These are phyloP conservation scores for Smallanthus sonchifolius DNA, from an alignment of 129 eudicot species.

Conservation along the genomic window DNA sequence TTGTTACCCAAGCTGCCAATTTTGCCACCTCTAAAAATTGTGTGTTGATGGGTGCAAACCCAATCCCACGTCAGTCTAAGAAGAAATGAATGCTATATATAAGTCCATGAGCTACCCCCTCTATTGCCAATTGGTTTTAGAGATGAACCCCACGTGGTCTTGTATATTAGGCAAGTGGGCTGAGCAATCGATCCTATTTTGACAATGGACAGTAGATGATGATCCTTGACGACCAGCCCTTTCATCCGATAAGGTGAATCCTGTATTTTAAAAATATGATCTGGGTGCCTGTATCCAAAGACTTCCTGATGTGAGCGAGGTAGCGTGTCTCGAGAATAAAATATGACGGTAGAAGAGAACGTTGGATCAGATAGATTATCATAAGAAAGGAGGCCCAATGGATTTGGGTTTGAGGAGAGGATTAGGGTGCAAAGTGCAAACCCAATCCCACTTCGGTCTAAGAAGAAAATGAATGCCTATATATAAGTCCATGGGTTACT, in stretches of 20 bases:
- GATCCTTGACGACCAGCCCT: neutral
- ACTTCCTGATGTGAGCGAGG: neutral
- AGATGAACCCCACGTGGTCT: neutral
- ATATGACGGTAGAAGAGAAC: neutral
- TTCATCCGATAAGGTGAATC: neutral
- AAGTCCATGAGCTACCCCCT: neutral
- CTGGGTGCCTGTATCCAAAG: neutral
- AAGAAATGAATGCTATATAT: neutral
- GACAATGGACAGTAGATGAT: neutral
- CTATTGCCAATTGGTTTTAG: neutral
- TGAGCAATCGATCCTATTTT: neutral
- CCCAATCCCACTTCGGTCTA: neutral
- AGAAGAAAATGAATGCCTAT: neutral
- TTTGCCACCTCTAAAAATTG: neutral
- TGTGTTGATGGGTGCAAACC: neutral
- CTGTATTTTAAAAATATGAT: neutral
- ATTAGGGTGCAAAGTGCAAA: neutral
- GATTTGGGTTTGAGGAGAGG: neutral
- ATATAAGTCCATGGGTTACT: neutral
- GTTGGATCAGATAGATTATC: neutral
- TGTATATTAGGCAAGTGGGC: neutral
- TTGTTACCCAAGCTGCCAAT: neutral
- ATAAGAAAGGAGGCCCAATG: neutral
- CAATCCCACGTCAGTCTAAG: neutral
- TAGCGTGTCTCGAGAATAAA: neutral